These are phyloP conservation scores for Magnolia sinica DNA, from an alignment of 164 flowering plant genomes.

Conservation along the genomic window DNA sequence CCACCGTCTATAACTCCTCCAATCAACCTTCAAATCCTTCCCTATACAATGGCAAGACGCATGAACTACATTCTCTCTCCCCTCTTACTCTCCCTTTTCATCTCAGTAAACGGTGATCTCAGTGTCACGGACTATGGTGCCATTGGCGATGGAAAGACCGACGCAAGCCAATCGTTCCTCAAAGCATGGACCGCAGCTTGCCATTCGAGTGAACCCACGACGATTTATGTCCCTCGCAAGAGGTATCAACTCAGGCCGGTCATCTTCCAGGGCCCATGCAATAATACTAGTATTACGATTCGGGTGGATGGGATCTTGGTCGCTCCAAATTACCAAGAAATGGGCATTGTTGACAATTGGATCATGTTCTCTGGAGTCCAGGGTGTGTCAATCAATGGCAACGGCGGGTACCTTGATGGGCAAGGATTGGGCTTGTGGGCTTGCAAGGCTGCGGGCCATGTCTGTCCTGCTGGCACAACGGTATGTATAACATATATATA, in stretches of 20 bases:
- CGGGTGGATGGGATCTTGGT: slow-evolving; percentile 27
- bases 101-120: neutral
- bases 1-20: neutral
- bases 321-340: slow-evolving; percentile 24
- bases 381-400: slow-evolving; percentile 28
- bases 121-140: slow-evolving; percentile 32
- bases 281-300: slow-evolving; percentile 12
- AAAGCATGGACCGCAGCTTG: slow-evolving; percentile 39
- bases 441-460: slow-evolving; percentile 24
- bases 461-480: slow-evolving; percentile 26
- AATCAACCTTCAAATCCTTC: neutral
- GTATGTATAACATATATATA: slow-evolving; percentile 5
- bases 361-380: slow-evolving; percentile 31
- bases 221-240: slow-evolving; percentile 29
- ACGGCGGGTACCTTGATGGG: slow-evolving; percentile 52
- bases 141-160: slow-evolving; percentile 27
- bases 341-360: slow-evolving; percentile 35
- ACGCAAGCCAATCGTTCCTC: slow-evolving; percentile 25
- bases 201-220: slow-evolving; percentile 9
- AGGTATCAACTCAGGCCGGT: slow-evolving; percentile 18
- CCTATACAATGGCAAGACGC: slow-evolving; percentile 5
- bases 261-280: slow-evolving; percentile 20
- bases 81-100: neutral
- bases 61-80: neutral
- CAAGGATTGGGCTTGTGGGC: slow-evolving; percentile 45